Conservation (phyloP, 352 stramenopile genomes). For the Globisporangium cederbergense region DNA sequence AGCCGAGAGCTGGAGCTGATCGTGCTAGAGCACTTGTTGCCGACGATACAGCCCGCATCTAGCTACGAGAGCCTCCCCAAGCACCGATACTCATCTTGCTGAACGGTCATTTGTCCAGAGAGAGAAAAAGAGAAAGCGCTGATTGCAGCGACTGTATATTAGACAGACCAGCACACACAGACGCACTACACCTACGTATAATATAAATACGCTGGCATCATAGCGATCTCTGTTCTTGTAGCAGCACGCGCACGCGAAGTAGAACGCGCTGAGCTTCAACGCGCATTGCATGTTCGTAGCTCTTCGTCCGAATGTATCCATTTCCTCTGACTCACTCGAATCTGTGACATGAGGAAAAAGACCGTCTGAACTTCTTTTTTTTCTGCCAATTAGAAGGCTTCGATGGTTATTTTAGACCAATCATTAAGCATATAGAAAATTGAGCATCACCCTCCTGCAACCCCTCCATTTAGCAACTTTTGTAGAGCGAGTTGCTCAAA, state of each 20-base stretch:
- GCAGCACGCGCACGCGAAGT: neutral
- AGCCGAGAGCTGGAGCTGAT: neutral
- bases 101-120: neutral
- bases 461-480: neutral
- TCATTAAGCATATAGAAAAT: neutral
- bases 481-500: neutral
- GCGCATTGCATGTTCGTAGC: neutral
- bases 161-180: neutral
- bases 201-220: neutral
- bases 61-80: constrained; percentile 2
- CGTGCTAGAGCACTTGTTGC: constrained; percentile 4
- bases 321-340: neutral
- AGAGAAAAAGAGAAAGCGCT: neutral
- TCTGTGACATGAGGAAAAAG: neutral
- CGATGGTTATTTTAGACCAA: neutral
- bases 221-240: too few relatives aligned
- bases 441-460: neutral
- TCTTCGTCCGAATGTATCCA: constrained; percentile 4
- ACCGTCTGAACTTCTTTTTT: constrained; percentile 2
- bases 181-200: neutral
- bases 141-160: neutral
- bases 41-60: neutral
- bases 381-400: neutral
- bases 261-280: neutral
- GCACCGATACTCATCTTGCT: neutral